Evolutionary conservation across 2,329 filamentous ascomycete genomes (phyloP).

Genomic region (Fusarium staphyleae): DNA sequence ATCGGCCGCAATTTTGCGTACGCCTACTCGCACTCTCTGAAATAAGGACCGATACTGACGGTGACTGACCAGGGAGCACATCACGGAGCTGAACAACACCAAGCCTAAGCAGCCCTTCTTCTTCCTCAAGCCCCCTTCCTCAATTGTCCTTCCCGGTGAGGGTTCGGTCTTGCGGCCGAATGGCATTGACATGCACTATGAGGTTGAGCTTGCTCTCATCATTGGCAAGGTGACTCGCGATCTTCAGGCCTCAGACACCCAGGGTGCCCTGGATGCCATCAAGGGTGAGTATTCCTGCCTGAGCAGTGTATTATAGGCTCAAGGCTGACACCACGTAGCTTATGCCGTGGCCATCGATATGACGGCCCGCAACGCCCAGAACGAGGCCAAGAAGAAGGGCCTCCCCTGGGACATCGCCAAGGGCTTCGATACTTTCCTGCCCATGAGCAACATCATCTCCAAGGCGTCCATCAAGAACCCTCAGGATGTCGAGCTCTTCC

Average conservation of each 20-base stretch:
- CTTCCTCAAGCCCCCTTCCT: slow-evolving; percentile 94
- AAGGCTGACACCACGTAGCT: slow-evolving; percentile 54
- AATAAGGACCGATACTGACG: slow-evolving; percentile 14
- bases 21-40: slow-evolving; percentile 42
- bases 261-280: slow-evolving; percentile 82
- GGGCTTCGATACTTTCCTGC: slow-evolving; percentile 97
- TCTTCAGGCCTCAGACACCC: slow-evolving; percentile 74
- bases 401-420: slow-evolving; percentile 97
- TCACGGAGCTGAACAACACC: slow-evolving; percentile 86
- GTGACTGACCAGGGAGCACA: slow-evolving; percentile 73
- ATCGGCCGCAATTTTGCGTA: slow-evolving; percentile 97
- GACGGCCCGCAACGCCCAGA: slow-evolving; percentile 94
- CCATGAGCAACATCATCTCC: slow-evolving; percentile 80
- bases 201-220: slow-evolving; percentile 90
- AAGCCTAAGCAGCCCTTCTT: slow-evolving; percentile 97
- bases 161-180: slow-evolving; percentile 83
- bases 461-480: slow-evolving; percentile 85
- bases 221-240: slow-evolving; percentile 84
- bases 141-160: slow-evolving; percentile 79
- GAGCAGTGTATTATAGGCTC: not conserved
- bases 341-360: slow-evolving; percentile 96
- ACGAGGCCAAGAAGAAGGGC: slow-evolving; percentile 94
- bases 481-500: slow-evolving; percentile 84
- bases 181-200: slow-evolving; percentile 89
- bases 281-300: slow-evolving; percentile 61